Base-by-base conservation (phyloP, 805 yeast genomes). In the Spathaspora gorwiae region DNA sequence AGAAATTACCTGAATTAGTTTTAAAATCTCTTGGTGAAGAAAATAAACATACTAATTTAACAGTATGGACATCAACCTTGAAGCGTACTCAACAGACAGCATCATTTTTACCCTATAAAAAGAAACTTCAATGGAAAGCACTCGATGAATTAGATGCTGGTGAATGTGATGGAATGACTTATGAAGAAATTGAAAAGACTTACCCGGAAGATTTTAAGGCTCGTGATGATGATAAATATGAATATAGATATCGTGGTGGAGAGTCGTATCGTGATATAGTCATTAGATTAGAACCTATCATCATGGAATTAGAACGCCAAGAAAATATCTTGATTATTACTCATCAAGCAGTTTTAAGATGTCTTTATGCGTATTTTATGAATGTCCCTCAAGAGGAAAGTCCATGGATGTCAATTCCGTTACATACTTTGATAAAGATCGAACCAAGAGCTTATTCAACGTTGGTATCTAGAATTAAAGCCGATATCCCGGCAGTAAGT, bases 381-480 rank as follows among this genome's bases (percentile, higher is more conserved):
- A 92, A 94, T 61, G 95, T 94, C 14, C 97, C 97, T 5, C 98
- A 92, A 64, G 97, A 92, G 56, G 92, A 89, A 63, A 80, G 90
- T 47, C 99, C 99, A 5, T 94, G 99, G 99, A 90, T 94, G 96
- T 88, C 95, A 35, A 95, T 94, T 47, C 99, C 99, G 6, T 72
- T 94, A 56, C 99, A 94, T 61, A 94, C 99, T 0, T 70, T 94
- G 62, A 94, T 94, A 57, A 86, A 89, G 60, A 72, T 94, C 51
- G 98, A 94, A 62, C 97, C 97, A n/a, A 76, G 95, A 46, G 97
- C 99, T 0, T 90, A 88, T 59, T 84, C 83, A 41, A 90, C 99
- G 0, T 67, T 83, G 37, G 98, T 90, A 13, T 85, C 92, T 14
- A 76, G 95, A 55, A 87, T 94, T 47, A 89, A 89, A 55, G 99